Evolutionary conservation across 169 alveolate species (phyloP).

Genomic region (Plasmodium blacklocki): DNA sequence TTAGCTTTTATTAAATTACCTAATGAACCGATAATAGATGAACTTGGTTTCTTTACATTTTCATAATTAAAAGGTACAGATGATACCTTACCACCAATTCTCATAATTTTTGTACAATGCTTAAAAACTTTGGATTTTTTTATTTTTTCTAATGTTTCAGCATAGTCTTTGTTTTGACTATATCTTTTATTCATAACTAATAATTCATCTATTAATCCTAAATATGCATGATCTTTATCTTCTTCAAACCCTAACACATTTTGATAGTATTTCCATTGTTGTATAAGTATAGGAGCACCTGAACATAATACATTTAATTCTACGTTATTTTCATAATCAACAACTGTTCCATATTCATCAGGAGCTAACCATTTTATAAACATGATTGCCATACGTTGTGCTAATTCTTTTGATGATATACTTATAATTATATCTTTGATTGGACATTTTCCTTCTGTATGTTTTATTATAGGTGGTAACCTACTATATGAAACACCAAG

Average conservation of each 20-base stretch:
- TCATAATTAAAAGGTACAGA: slow-evolving; percentile 73
- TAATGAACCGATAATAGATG: slow-evolving; percentile 63
- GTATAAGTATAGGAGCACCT: slow-evolving; percentile 63
- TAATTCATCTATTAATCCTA: slow-evolving; percentile 57
- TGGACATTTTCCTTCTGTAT: slow-evolving; percentile 10
- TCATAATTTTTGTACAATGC: slow-evolving; percentile 62
- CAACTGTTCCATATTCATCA: slow-evolving; percentile 55
- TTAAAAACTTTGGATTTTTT: slow-evolving; percentile 67
- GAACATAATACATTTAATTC: slow-evolving; percentile 60
- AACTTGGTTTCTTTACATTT: slow-evolving; percentile 57
- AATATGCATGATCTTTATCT: slow-evolving; percentile 61
- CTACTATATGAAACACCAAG: slow-evolving; percentile 48
- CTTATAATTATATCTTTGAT: slow-evolving; percentile 33
- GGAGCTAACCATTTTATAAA: slow-evolving; percentile 43
- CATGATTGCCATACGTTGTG: slow-evolving; percentile 65
- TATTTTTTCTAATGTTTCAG: slow-evolving; percentile 17
- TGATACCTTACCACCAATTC: slow-evolving; percentile 51
- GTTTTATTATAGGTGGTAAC: slow-evolving; percentile 59
- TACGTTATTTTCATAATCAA: slow-evolving; percentile 14
- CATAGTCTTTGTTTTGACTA: slow-evolving; percentile 20
- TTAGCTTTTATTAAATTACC: slow-evolving; percentile 70
- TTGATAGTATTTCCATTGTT: slow-evolving; percentile 70
- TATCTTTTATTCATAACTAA: slow-evolving; percentile 36
- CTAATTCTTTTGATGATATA: slow-evolving; percentile 47
- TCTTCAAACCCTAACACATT: slow-evolving; percentile 33